These are phyloP conservation scores for Lentinula detonsa DNA, from an alignment of 768 basidiomycete species.

Conservation along the genomic window DNA sequence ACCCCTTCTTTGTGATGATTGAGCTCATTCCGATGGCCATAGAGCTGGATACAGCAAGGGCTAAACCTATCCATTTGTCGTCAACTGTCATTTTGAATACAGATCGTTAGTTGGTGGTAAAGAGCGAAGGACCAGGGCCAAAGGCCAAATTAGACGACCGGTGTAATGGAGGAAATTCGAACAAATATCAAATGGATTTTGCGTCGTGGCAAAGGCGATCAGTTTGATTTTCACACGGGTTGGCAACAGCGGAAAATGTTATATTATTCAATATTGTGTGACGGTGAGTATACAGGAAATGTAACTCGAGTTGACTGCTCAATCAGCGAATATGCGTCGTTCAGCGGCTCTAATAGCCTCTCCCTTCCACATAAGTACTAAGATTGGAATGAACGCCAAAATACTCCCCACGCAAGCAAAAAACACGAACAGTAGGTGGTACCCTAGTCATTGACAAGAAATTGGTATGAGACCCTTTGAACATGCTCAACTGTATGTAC, in stretches of 20 bases:
- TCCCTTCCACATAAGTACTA: conserved; percentile 4
- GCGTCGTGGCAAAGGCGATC: neutral
- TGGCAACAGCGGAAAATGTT: too few species aligned
- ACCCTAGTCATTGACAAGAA: neutral
- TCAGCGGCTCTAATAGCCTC: neutral
- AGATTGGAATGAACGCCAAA: conserved; percentile 1
- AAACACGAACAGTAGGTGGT: neutral
- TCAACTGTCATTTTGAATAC: conserved; percentile 51
- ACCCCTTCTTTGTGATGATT: conserved; percentile 99
- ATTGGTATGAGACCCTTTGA: neutral
- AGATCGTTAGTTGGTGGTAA: neutral
- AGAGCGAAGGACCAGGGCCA: neutral
- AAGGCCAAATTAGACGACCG: conserved; percentile 1
- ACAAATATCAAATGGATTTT: neutral
- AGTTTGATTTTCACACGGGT: neutral
- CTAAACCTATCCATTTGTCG: conserved; percentile 94
- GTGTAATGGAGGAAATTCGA: neutral
- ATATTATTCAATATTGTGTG: too few species aligned
- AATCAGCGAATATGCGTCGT: neutral
- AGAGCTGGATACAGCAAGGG: conserved; percentile 80
- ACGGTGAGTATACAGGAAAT: too few species aligned
- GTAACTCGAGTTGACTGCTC: neutral
- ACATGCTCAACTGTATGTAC: neutral
- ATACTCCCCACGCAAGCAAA: conserved; percentile 1
- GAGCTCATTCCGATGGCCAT: conserved; percentile 92